Percentiles rank a stretch among this genome's conserved stretches.
Conservation (phyloP, 2,329 filamentous ascomycete species). For the Cercospora zeina region DNA sequence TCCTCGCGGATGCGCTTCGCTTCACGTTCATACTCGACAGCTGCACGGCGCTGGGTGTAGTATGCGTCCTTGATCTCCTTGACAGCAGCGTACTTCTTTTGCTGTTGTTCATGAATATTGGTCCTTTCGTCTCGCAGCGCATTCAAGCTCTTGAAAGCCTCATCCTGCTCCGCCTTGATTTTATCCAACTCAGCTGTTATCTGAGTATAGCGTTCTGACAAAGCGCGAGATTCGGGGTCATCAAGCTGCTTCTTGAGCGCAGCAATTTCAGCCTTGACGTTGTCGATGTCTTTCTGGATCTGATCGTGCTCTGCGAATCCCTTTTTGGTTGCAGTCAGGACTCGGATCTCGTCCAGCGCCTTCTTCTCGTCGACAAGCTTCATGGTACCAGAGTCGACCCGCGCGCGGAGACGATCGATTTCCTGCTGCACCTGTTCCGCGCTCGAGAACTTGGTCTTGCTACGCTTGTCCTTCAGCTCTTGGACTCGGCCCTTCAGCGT, state of each 20-base stretch:
- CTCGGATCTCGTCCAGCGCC: conserved; percentile 78
- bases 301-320: conserved; percentile 83
- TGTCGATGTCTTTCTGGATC: conserved; percentile 80
- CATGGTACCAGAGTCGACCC: conserved; percentile 87
- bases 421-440: conserved; percentile 83
- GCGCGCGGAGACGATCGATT: conserved; percentile 76
- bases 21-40: conserved; percentile 78
- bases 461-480: conserved; percentile 83
- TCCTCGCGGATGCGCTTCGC: conserved; percentile 73
- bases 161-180: conserved; percentile 90
- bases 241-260: conserved; percentile 86
- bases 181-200: conserved; percentile 84
- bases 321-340: conserved; percentile 85
- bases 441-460: conserved; percentile 80
- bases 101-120: conserved; percentile 80
- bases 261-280: conserved; percentile 82
- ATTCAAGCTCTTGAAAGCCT: conserved; percentile 84
- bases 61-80: conserved; percentile 88
- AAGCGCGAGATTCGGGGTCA: conserved; percentile 84
- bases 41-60: conserved; percentile 79
- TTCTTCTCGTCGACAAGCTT: conserved; percentile 98
- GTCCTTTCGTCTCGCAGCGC: conserved; percentile 80
- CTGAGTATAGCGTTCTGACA: conserved; percentile 81
- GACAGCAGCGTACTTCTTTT: conserved; percentile 79
- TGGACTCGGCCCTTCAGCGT: conserved; percentile 79